Percentiles rank a stretch among this genome's conserved stretches.
Conservation (phyloP, 257 asterid genomes). For the Petunia secreta region DNA sequence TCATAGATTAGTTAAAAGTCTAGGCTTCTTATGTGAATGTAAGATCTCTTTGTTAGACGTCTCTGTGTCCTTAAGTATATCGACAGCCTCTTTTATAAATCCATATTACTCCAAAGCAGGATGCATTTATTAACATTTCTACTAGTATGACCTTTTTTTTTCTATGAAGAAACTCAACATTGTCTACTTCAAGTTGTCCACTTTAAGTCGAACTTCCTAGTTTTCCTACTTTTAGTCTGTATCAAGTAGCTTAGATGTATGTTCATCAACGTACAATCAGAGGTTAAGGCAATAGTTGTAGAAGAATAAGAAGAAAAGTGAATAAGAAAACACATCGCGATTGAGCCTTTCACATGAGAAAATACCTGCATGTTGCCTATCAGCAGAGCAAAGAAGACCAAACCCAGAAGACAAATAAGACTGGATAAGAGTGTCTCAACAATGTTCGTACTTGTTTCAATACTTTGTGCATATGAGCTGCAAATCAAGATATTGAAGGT, state of each 20-base stretch:
- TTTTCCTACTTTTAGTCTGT: neutral
- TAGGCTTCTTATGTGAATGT: neutral
- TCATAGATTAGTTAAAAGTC: too few relatives aligned
- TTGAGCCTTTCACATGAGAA: neutral
- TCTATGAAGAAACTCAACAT: neutral
- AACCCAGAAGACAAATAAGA: slow-evolving; percentile 75
- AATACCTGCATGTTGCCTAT: slow-evolving; percentile 93
- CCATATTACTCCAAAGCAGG: neutral
- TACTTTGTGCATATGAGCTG: slow-evolving; percentile 82
- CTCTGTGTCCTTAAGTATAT: neutral
- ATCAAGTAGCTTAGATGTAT: neutral
- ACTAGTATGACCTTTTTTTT: too few relatives aligned
- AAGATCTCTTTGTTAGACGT: neutral
- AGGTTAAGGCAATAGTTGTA: neutral
- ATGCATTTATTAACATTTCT: neutral
- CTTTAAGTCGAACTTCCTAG: neutral
- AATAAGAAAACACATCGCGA: neutral
- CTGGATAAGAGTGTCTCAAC: slow-evolving; percentile 65
- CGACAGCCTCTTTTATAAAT: neutral
- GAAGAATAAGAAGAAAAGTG: neutral
- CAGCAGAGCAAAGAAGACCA: slow-evolving; percentile 78
- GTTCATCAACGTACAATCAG: neutral
- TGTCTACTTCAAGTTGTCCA: neutral
- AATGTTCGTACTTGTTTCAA: slow-evolving; percentile 55
- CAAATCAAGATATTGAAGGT: slow-evolving; percentile 28